Percentiles rank a stretch among this genome's conserved stretches.
These are phyloP conservation scores for Acanthamoeba castellanii DNA, from an alignment of 208 protist species.

Conservation along the genomic window DNA sequence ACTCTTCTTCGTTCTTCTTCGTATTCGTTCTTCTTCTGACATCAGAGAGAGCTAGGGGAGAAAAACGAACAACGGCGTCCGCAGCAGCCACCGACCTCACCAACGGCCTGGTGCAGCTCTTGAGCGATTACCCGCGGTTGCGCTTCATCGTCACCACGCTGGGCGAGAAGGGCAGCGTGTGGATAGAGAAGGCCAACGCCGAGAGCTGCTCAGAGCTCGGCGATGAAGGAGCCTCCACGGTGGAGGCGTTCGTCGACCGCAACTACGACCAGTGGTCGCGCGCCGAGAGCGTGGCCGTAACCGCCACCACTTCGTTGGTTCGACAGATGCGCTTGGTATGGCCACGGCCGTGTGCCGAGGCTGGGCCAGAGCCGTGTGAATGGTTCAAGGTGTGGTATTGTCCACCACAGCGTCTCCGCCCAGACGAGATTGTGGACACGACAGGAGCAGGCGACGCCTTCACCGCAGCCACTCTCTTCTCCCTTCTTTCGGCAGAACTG, in stretches of 20 bases:
- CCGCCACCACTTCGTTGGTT: not conserved
- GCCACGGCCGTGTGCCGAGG: not conserved
- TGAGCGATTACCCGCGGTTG: not conserved
- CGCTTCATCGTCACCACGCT: constrained; percentile 26
- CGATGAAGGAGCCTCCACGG: not conserved
- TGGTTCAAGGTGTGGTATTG: not conserved
- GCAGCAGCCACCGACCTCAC: not conserved
- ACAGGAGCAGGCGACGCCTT: not conserved
- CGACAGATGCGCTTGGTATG: not conserved
- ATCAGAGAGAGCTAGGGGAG: not conserved
- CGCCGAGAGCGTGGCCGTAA: too few species aligned
- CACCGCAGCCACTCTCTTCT: not conserved
- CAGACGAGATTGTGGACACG: not conserved
- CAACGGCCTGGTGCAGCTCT: not conserved
- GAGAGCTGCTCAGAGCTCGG: not conserved
- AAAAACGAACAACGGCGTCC: not conserved
- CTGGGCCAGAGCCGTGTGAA: not conserved
- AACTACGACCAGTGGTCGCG: not conserved
- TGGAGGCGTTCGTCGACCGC: not conserved
- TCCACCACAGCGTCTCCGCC: not conserved
- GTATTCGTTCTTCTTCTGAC: too few species aligned
- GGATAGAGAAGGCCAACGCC: not conserved
- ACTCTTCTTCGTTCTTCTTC: too few species aligned
- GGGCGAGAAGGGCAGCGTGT: not conserved
- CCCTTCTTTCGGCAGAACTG: not conserved